phyloP scores from a whole-genome alignment of 176 grass and related monocot genomes.

The Cenchrus fungigraminus region DNA sequence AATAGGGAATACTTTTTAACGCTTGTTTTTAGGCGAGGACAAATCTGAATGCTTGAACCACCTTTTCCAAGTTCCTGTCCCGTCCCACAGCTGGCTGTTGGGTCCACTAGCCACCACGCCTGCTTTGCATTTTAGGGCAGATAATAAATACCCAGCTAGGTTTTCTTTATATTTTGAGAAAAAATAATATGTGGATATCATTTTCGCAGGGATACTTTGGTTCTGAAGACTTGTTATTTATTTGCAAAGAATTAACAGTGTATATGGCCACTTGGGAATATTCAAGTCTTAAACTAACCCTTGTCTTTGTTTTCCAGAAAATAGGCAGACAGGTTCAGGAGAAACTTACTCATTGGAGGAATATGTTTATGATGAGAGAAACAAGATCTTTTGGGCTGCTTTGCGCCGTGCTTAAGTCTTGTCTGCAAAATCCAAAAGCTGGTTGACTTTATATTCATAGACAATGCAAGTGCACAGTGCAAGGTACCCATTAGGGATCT shows the following conservation, averaged over 20 bases:
- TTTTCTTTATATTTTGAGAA: neutral
- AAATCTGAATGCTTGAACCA: conserved; percentile 33
- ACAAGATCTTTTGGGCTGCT: conserved; percentile 46
- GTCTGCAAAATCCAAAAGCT: conserved; percentile 52
- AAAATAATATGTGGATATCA: neutral
- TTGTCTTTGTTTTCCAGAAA: conserved; percentile 56
- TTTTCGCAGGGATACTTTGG: neutral
- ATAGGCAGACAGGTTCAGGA: conserved; percentile 63
- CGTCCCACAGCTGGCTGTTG: conserved; percentile 22
- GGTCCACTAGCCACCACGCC: conserved; percentile 18
- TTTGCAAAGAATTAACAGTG: conserved; percentile 9
- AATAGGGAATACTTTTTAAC: conserved; percentile 22
- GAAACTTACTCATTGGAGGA: conserved; percentile 50
- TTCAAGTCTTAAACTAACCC: conserved; percentile 50
- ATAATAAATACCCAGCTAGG: neutral
- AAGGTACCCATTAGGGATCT: conserved; percentile 37
- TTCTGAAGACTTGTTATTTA: neutral
- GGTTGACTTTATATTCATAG: conserved; percentile 51
- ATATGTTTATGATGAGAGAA: conserved; percentile 60
- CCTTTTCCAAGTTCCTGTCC: conserved; percentile 35
- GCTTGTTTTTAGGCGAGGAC: conserved; percentile 30
- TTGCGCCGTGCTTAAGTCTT: conserved; percentile 54
- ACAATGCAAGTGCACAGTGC: conserved; percentile 34
- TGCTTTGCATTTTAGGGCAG: conserved; percentile 11
- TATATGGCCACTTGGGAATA: conserved; percentile 44